Percentiles rank a stretch among this genome's conserved stretches.
These are phyloP conservation scores for Vitis rotundifolia DNA, from an alignment of 164 flowering plant species.

Conservation along the genomic window DNA sequence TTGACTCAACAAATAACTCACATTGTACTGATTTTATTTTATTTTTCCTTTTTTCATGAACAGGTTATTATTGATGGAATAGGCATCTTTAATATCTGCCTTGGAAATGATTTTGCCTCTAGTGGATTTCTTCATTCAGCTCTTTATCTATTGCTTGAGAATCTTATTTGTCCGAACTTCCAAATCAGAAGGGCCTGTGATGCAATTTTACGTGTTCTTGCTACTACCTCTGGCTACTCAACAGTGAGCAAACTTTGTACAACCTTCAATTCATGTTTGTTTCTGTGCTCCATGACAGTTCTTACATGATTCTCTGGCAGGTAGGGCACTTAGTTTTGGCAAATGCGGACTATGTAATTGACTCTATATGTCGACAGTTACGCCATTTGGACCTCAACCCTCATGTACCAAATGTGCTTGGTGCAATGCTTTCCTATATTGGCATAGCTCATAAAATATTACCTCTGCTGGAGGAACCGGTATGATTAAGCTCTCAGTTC, in stretches of 20 bases:
- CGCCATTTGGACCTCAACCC: constrained; percentile 92
- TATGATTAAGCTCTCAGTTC: constrained; percentile 26
- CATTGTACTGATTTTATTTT: constrained; percentile 16
- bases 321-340: constrained; percentile 78
- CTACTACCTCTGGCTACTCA: constrained; percentile 63
- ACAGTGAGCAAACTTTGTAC: constrained; percentile 48
- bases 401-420: constrained; percentile 83
- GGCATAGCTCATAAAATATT: constrained; percentile 83
- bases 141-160: constrained; percentile 83
- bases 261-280: not conserved
- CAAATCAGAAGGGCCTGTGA: constrained; percentile 79
- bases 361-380: constrained; percentile 83
- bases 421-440: constrained; percentile 85
- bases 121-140: constrained; percentile 90
- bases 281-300: not conserved
- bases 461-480: constrained; percentile 96
- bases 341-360: constrained; percentile 92
- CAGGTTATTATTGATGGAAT: constrained; percentile 94
- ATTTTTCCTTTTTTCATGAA: constrained; percentile 16
- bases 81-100: constrained; percentile 72
- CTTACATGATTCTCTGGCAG: constrained; percentile 40
- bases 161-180: constrained; percentile 70
- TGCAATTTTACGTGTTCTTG: constrained; percentile 66
- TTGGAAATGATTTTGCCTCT: constrained; percentile 68
- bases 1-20: not conserved